These are phyloP conservation scores for Lindgomyces ingoldianus DNA, from an alignment of 495 filamentous ascomycete species.

Conservation along the genomic window DNA sequence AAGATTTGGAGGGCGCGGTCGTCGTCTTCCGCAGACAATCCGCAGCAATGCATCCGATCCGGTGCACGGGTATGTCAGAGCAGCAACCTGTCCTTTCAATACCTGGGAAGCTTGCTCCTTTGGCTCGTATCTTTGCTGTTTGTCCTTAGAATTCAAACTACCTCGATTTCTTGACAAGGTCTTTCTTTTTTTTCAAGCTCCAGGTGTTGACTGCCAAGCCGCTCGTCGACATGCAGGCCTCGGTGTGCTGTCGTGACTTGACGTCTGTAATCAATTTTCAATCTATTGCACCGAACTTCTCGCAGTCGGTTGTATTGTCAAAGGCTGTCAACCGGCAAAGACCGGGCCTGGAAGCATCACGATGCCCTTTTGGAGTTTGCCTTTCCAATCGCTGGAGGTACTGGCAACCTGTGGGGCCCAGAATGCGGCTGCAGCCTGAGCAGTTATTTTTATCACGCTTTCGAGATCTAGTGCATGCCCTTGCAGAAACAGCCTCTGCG, in stretches of 20 bases:
- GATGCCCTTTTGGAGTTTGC: conserved; percentile 14
- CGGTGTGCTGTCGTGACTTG: conserved; percentile 9
- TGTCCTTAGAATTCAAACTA: not conserved
- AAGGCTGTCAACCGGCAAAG: not conserved
- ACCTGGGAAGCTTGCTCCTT: not conserved
- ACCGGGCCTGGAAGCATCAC: conserved; percentile 32
- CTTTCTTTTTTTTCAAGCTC: conserved; percentile 2
- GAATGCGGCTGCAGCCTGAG: conserved; percentile 23
- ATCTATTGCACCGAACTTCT: conserved; percentile 17
- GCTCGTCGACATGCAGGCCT: conserved; percentile 13
- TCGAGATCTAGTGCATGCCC: conserved; percentile 22
- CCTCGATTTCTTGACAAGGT: not conserved
- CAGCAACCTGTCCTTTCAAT: conserved; percentile 29
- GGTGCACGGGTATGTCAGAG: conserved; percentile 11
- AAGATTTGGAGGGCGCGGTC: conserved; percentile 1
- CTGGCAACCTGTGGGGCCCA: conserved; percentile 7
- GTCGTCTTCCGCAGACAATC: not conserved
- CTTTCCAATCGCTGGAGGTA: conserved; percentile 13
- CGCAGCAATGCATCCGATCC: too few relatives aligned
- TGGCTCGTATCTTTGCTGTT: conserved; percentile 14
- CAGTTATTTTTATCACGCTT: conserved; percentile 30
- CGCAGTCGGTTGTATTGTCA: conserved; percentile 11
- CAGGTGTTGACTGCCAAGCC: conserved; percentile 17
- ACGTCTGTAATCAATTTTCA: conserved; percentile 33
- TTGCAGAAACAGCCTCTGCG: conserved; percentile 31